A percentile compares a stretch with the other conserved stretches of the same genome.
phyloP scores from a whole-genome alignment of 495 filamentous ascomycete species.

The Penicillium bovifimosum region DNA sequence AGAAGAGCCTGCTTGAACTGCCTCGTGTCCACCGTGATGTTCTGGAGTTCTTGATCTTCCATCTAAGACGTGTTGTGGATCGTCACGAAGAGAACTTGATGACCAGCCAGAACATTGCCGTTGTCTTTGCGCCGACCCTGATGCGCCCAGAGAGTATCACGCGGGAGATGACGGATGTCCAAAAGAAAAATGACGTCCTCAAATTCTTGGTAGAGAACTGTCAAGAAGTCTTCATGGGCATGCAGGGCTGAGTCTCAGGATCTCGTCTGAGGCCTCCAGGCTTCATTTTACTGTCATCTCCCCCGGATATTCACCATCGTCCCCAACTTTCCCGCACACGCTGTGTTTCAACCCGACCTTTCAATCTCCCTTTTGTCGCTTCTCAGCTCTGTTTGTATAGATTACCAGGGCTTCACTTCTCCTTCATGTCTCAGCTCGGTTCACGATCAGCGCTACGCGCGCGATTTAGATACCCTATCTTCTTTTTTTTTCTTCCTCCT shows the following conservation, averaged over 20 bases:
- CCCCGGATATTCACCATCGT: constrained; percentile 22
- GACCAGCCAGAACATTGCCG: constrained; percentile 90
- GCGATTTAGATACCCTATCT: constrained; percentile 27
- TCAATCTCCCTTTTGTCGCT: neutral
- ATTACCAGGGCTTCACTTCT: constrained; percentile 13
- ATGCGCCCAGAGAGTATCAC: constrained; percentile 85
- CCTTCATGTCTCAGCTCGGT: constrained; percentile 7
- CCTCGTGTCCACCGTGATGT: constrained; percentile 79
- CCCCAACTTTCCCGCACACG: constrained; percentile 22
- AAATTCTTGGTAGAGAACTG: constrained; percentile 88
- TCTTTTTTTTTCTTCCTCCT: constrained; percentile 2
- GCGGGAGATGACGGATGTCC: constrained; percentile 93
- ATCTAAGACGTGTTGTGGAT: constrained; percentile 81
- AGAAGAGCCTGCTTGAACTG: constrained; percentile 65
- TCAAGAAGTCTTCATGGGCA: constrained; percentile 64
- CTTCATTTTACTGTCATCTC: neutral
- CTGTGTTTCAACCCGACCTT: neutral
- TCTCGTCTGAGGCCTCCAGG: neutral
- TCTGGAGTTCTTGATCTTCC: constrained; percentile 90
- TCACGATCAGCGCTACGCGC: constrained; percentile 24
- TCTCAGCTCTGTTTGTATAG: constrained; percentile 13
- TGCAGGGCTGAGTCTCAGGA: constrained; percentile 21
- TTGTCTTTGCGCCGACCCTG: constrained; percentile 97
- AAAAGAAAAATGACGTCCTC: constrained; percentile 82
- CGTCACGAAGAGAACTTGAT: constrained; percentile 83